phyloP scores from a whole-genome alignment of 2,329 filamentous ascomycete species.

The Pseudocercospora musae region DNA sequence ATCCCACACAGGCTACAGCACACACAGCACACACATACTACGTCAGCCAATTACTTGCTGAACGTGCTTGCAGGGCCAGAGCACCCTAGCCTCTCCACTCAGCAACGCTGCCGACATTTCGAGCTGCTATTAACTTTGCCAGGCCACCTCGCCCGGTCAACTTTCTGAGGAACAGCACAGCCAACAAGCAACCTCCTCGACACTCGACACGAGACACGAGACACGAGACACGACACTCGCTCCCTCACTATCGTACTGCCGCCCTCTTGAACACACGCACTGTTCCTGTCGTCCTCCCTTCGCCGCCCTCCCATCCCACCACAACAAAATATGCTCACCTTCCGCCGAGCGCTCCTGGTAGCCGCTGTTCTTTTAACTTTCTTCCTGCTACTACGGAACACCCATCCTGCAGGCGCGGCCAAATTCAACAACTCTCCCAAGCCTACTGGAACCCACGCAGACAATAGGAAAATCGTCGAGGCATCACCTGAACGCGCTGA shows the following conservation, averaged over 20 bases:
- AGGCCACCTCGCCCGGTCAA: background rate
- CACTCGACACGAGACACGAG: background rate
- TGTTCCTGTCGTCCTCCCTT: background rate
- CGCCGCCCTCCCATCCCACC: background rate
- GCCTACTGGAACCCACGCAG: slow-evolving; percentile 36
- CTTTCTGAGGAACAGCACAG: background rate
- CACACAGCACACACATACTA: background rate
- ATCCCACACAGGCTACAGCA: too few species aligned
- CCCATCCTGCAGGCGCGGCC: slow-evolving; percentile 42
- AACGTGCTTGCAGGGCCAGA: background rate
- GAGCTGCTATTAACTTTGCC: slow-evolving; percentile 42
- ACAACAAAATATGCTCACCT: slow-evolving; percentile 64
- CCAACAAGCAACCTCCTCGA: background rate
- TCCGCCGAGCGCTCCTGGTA: slow-evolving; percentile 69
- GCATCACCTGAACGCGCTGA: slow-evolving; percentile 21
- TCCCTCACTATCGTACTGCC: background rate
- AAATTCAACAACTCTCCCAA: slow-evolving; percentile 35
- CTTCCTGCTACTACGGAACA: slow-evolving; percentile 65
- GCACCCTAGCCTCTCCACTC: slow-evolving; percentile 36
- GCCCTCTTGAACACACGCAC: background rate
- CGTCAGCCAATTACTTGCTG: background rate
- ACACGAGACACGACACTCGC: background rate
- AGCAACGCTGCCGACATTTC: slow-evolving; percentile 33
- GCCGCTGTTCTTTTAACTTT: slow-evolving; percentile 67
- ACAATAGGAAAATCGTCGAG: slow-evolving; percentile 35